These are phyloP conservation scores for Babesia caballi DNA, from an alignment of 169 alveolate species.

Conservation along the genomic window DNA sequence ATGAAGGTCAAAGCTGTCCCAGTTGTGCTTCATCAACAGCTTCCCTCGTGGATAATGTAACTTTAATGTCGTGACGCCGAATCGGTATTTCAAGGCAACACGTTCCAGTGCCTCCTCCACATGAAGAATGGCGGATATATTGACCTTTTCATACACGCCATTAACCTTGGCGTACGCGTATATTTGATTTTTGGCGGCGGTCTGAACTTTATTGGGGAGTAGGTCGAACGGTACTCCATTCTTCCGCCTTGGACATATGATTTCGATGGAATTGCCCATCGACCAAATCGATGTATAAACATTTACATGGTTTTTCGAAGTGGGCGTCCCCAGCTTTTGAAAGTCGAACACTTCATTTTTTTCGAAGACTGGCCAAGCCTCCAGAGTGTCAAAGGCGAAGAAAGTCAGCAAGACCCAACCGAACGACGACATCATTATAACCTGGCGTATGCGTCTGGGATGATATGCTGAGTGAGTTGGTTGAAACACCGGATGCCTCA, in stretches of 20 bases:
- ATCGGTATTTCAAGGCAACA: neutral
- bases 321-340: no score
- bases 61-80: neutral
- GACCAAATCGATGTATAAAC: neutral
- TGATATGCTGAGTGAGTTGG: no score
- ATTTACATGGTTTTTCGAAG: no score
- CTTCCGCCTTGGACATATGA: neutral
- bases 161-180: neutral
- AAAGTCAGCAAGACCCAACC: no score
- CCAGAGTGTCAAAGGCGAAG: no score
- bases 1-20: conserved; percentile 2
- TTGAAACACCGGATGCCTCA: no score
- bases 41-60: neutral
- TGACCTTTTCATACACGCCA: neutral
- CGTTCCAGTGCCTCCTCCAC: neutral
- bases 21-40: neutral
- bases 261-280: neutral
- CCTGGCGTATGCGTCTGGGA: no score
- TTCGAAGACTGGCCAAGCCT: no score
- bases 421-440: no score
- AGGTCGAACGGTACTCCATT: neutral
- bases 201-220: neutral
- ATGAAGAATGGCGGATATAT: neutral
- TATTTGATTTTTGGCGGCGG: neutral
- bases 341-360: no score